Evolutionary conservation across 2,329 filamentous ascomycete genomes (phyloP), one percentile per base, ranked within the genome.

Genomic region (Chaetomium olivaceum): DNA sequence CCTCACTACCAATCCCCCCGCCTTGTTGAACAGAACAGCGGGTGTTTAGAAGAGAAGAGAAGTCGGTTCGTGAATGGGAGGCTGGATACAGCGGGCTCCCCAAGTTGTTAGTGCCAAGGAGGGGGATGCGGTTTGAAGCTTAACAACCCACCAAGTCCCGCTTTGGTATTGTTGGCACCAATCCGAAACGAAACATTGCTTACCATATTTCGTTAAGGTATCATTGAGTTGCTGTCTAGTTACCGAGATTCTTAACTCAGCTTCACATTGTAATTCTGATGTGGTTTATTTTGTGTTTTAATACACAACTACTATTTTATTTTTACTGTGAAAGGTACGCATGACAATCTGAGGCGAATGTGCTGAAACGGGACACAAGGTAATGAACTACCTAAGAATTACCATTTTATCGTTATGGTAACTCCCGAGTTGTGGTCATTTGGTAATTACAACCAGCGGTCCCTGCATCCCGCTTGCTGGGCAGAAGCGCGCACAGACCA

Each of bases 121-220:
- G 48, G 48, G 33, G 31, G 9, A 31, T 12, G 23, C 39, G 23
- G 23, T 14, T 23, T 46, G 39, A 29, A 11, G 57, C 57, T 58
- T 58, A 58, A 58, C 57, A 48, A 25, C n/a, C 29, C n/a, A 31
- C n/a, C 39, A 43, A 43, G 39, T 43, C 39, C 36, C 39, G 16
- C 39, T 43, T 43, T 43, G 39, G 23, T 16, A 39, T 7, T 39
- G 48, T 23, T 39, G 31, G 7, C 27, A 60, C 50, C 25, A 50
- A 48, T 52, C 23, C 43, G 50, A 57, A 54, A 57, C 27, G 31
- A 23, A 51, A 51, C 12, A 9, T 36, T 36, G 33, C 33, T 36
- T 36, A 36, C 33, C 9, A 36, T 36, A 36, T 36, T 36, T 36
- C 33, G 12, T 1, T 9, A 36, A 36, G 33, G 6, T 36, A 36